Percentiles rank a stretch among this genome's conserved stretches.
Conservation (phyloP, 163 green algal species). For the Volvox carteri region DNA sequence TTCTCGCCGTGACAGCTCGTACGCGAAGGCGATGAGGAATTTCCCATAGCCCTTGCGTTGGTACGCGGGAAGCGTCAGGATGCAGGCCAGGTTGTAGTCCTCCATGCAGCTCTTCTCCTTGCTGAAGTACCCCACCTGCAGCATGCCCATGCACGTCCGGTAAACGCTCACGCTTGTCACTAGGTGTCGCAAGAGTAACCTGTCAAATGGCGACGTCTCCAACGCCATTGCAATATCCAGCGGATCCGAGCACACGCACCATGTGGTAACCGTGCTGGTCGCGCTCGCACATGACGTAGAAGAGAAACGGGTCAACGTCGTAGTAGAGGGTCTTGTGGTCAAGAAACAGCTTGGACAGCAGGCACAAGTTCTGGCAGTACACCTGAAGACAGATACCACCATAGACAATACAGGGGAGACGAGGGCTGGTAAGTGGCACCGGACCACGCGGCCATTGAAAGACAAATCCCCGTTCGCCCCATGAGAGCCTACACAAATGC, state of each 20-base stretch:
- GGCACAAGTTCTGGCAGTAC: constrained; percentile 99
- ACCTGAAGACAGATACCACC: constrained; percentile 76
- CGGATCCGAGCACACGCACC: not conserved
- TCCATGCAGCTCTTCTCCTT: constrained; percentile 91
- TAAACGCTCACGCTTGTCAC: not conserved
- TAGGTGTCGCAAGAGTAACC: not conserved
- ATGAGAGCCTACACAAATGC: too few relatives aligned
- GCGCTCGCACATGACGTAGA: constrained; percentile 95
- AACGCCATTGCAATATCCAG: not conserved
- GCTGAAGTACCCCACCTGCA: constrained; percentile 91
- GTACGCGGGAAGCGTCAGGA: constrained; percentile 97
- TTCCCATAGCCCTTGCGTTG: constrained; percentile 97
- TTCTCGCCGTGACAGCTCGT: constrained; percentile 95
- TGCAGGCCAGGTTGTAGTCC: constrained; percentile 98
- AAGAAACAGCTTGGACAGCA: constrained; percentile 99
- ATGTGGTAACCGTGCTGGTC: constrained; percentile 64
- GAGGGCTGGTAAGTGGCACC: not conserved
- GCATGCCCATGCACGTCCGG: not conserved
- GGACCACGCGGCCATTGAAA: too few relatives aligned
- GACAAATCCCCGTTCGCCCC: too few relatives aligned
- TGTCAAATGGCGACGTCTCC: too few relatives aligned
- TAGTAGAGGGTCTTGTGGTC: constrained; percentile 99
- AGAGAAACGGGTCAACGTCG: constrained; percentile 99
- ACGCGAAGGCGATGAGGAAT: constrained; percentile 97
- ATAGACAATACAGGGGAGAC: too few relatives aligned